phyloP scores from a whole-genome alignment of 169 alveolate genomes.

The Plasmodium cynomolgi region DNA sequence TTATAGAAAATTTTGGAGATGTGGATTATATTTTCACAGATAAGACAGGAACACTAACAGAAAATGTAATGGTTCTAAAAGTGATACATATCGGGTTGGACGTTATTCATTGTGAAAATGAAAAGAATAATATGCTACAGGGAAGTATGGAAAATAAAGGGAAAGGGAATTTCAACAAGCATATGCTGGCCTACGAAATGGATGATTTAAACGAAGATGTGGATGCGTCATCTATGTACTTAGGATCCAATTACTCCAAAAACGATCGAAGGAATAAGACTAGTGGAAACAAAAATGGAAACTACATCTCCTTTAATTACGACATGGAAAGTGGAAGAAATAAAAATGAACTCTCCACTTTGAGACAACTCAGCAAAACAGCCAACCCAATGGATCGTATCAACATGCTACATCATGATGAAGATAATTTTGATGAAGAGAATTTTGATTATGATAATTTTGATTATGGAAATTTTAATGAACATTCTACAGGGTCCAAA shows the following conservation, averaged over 20 bases:
- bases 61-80: slow-evolving; percentile 95
- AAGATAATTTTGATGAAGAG: background rate
- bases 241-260: slow-evolving; percentile 32
- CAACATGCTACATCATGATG: slow-evolving; percentile 25
- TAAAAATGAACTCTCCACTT: background rate
- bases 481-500: background rate
- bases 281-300: background rate
- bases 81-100: slow-evolving; percentile 85
- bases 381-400: slow-evolving; percentile 7
- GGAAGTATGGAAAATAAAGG: slow-evolving; percentile 38
- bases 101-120: slow-evolving; percentile 77
- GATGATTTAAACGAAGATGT: slow-evolving; percentile 63
- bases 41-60: slow-evolving; percentile 99
- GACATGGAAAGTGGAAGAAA: slow-evolving; percentile 1
- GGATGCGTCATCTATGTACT: slow-evolving; percentile 5
- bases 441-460: slow-evolving; percentile 13
- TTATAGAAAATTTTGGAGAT: slow-evolving; percentile 97
- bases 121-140: slow-evolving; percentile 25
- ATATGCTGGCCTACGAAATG: slow-evolving; percentile 28
- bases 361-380: slow-evolving; percentile 13
- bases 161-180: slow-evolving; percentile 27
- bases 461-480: slow-evolving; percentile 2
- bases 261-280: slow-evolving; percentile 21
- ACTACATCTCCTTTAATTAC: background rate
- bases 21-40: slow-evolving; percentile 95